Percentiles rank a stretch among this genome's conserved stretches.
phyloP scores from a whole-genome alignment of 441 rosid genomes.

The Gossypium laxum region DNA sequence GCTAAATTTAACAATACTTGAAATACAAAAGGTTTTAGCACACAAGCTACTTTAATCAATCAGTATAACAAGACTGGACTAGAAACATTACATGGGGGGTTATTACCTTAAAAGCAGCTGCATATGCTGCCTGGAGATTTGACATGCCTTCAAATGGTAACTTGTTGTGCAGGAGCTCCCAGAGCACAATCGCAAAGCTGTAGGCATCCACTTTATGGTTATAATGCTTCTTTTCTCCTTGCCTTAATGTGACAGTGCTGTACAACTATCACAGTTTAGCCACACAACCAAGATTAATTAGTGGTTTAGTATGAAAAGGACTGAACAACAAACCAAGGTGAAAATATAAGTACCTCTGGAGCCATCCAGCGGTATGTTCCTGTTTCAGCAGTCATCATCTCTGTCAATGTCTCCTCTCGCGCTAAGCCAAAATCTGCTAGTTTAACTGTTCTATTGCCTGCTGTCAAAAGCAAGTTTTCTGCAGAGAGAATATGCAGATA shows the following conservation, averaged over 20 bases:
- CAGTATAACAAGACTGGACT: neutral
- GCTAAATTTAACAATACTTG: neutral
- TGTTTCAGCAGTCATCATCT: constrained; percentile 97
- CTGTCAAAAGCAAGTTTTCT: constrained; percentile 84
- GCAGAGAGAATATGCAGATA: constrained; percentile 9
- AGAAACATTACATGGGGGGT: neutral
- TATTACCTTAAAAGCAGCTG: constrained; percentile 83
- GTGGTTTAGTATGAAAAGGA: neutral
- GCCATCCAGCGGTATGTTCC: constrained; percentile 46
- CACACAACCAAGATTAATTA: neutral
- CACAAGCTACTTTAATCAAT: neutral
- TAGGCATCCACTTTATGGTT: constrained; percentile 44
- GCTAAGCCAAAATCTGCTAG: constrained; percentile 93
- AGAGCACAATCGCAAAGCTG: constrained; percentile 81
- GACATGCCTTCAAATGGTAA: constrained; percentile 98
- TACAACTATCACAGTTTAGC: constrained; percentile 44
- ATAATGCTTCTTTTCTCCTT: constrained; percentile 60
- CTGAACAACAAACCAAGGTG: neutral
- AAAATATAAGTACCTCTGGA: constrained; percentile 31
- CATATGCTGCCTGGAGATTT: constrained; percentile 86
- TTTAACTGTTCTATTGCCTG: constrained; percentile 64
- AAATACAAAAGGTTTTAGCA: neutral
- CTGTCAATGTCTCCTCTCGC: constrained; percentile 83
- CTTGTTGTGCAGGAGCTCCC: constrained; percentile 88
- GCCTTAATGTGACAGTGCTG: constrained; percentile 84